These are phyloP conservation scores for Nephromyces sp. DNA, from an alignment of 169 alveolate species.

Conservation along the genomic window DNA sequence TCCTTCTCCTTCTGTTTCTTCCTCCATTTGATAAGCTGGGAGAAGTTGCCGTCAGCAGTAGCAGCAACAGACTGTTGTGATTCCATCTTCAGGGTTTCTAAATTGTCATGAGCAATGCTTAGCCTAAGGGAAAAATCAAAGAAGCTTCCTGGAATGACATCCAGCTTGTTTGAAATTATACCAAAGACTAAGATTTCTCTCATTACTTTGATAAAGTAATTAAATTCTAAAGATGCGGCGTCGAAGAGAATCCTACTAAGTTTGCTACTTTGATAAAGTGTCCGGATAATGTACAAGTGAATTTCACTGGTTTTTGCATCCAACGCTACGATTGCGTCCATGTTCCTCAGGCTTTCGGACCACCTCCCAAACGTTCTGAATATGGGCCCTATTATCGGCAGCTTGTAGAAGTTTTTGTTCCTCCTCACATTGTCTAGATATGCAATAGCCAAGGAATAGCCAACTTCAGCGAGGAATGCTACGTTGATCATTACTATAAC, in stretches of 20 bases:
- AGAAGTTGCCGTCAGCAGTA: conserved; percentile 22
- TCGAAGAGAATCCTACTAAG: too few relatives aligned
- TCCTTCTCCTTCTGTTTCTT: too few relatives aligned
- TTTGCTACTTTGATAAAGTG: too few relatives aligned
- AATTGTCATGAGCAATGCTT: conserved; percentile 14
- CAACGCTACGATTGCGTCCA: conserved; percentile 45
- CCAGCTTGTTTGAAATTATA: conserved; percentile 51
- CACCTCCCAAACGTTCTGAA: conserved; percentile 30
- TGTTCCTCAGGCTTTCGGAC: conserved; percentile 25
- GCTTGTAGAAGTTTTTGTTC: conserved; percentile 19
- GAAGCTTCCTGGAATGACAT: conserved; percentile 51
- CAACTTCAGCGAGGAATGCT: conserved; percentile 29
- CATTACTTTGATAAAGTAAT: conserved; percentile 51
- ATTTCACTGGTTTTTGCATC: conserved; percentile 32
- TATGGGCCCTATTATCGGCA: conserved; percentile 37
- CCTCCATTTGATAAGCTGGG: conserved; percentile 23
- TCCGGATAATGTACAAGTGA: conserved; percentile 29
- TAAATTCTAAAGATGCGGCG: conserved; percentile 40
- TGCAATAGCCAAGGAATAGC: conserved; percentile 31
- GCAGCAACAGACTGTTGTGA: conserved; percentile 16
- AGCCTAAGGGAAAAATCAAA: conserved; percentile 22
- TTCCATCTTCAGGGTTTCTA: conserved; percentile 13
- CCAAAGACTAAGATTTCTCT: conserved; percentile 53
- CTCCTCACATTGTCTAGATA: conserved; percentile 42
- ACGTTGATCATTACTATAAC: conserved; percentile 15